These are phyloP conservation scores for Vigna hirtella DNA, from an alignment of 306 rosid genomes.

Conservation along the genomic window DNA sequence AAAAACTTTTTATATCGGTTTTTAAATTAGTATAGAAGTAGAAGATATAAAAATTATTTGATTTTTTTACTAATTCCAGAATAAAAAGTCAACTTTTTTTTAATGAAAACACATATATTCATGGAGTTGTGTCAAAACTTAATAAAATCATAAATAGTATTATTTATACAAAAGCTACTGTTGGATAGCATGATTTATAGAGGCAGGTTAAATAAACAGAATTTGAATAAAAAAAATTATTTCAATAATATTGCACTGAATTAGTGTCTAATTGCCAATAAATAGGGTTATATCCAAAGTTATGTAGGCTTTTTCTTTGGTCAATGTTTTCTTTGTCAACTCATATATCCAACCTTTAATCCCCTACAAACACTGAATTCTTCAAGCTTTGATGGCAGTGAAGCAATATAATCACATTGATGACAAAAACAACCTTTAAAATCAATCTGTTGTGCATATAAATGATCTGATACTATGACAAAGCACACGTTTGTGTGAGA, in stretches of 20 bases:
- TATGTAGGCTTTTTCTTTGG: too few species aligned
- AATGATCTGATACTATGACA: slow-evolving; percentile 4
- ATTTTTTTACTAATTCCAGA: too few species aligned
- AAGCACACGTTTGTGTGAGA: neutral
- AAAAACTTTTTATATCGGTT: too few species aligned
- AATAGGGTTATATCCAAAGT: too few species aligned
- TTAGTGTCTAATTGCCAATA: too few species aligned
- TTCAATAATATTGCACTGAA: too few species aligned
- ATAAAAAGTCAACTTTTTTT: neutral
- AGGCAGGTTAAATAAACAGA: neutral
- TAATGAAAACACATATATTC: neutral
- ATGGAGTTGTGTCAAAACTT: neutral
- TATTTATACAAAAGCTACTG: neutral
- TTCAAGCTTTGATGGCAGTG: neutral
- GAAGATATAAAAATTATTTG: too few species aligned
- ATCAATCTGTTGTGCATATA: neutral
- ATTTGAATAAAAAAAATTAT: too few species aligned
- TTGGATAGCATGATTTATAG: neutral
- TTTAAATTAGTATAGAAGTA: too few species aligned
- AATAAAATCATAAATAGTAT: neutral
- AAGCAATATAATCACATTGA: neutral
- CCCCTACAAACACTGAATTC: neutral
- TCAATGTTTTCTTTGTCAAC: too few species aligned
- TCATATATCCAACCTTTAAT: too few species aligned
- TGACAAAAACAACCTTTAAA: neutral